Conservation (phyloP, 139 green algal genomes). For the Micromonas commoda region DNA sequence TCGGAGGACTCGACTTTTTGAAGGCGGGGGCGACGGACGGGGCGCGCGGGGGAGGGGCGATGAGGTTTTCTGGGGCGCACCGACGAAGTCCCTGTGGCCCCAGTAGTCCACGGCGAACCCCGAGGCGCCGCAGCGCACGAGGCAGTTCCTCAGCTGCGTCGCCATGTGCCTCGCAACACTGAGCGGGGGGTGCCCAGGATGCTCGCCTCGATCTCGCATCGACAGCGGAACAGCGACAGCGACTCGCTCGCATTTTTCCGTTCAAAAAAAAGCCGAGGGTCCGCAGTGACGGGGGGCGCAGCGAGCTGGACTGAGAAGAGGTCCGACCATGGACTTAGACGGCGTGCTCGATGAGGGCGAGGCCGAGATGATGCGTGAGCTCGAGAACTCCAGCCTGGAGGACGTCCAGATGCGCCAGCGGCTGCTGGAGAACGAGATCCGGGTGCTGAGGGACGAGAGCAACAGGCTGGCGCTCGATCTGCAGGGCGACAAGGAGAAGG, state of each 20-base stretch:
- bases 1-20: background rate
- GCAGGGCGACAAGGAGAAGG: slow-evolving; percentile 45
- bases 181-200: too few relatives aligned
- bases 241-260: background rate
- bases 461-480: slow-evolving; percentile 79
- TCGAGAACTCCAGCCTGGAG: slow-evolving; percentile 75
- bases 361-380: slow-evolving; percentile 51
- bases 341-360: background rate
- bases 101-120: background rate
- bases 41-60: too few relatives aligned
- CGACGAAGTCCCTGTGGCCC: background rate
- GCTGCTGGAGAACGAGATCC: slow-evolving; percentile 94
- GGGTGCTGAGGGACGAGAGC: slow-evolving; percentile 89
- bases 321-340: too few relatives aligned
- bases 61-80: background rate
- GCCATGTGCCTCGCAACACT: background rate
- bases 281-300: too few relatives aligned
- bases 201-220: too few relatives aligned
- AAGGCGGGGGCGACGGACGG: background rate
- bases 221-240: background rate
- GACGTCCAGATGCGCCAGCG: slow-evolving; percentile 71
- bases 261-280: too few relatives aligned
- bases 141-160: background rate
- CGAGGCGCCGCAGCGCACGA: background rate
- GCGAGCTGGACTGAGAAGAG: too few relatives aligned